A percentile compares a stretch with the other conserved stretches of the same genome.
These are phyloP conservation scores for Cladosporium sp. DNA, from an alignment of 2,329 filamentous ascomycete species.

Conservation along the genomic window DNA sequence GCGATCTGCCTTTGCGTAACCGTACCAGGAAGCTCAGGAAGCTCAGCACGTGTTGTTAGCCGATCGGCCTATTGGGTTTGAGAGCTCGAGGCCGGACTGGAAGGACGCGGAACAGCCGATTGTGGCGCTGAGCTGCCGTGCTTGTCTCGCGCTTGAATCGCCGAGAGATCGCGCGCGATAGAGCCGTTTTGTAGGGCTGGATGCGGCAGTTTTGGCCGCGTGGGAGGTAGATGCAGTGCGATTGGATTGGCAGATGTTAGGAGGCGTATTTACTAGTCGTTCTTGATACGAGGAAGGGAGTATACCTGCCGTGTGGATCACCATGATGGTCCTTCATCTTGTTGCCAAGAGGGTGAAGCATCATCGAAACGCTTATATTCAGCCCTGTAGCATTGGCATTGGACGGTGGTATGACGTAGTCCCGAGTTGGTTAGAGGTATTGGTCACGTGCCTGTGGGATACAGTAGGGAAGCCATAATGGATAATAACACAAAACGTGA, in stretches of 20 bases:
- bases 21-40: background rate
- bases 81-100: background rate
- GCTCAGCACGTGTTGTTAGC: background rate
- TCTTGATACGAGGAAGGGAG: background rate
- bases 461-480: too few relatives aligned
- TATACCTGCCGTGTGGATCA: background rate
- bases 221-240: background rate
- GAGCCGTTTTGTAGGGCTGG: background rate
- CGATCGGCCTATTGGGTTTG: background rate
- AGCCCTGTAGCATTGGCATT: background rate
- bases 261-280: background rate
- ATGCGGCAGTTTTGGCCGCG: background rate
- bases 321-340: background rate
- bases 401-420: too few relatives aligned
- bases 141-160: background rate
- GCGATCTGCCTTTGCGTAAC: background rate
- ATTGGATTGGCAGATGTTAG: background rate
- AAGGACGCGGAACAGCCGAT: background rate
- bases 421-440: too few relatives aligned
- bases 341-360: conserved; percentile 3
- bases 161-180: background rate
- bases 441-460: too few relatives aligned
- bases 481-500: too few relatives aligned
- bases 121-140: conserved; percentile 1
- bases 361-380: background rate